Percentiles rank a stretch among this genome's conserved stretches.
These are phyloP conservation scores for Blepharisma stoltei DNA, from an alignment of 73 alveolate genomes.

Conservation along the genomic window DNA sequence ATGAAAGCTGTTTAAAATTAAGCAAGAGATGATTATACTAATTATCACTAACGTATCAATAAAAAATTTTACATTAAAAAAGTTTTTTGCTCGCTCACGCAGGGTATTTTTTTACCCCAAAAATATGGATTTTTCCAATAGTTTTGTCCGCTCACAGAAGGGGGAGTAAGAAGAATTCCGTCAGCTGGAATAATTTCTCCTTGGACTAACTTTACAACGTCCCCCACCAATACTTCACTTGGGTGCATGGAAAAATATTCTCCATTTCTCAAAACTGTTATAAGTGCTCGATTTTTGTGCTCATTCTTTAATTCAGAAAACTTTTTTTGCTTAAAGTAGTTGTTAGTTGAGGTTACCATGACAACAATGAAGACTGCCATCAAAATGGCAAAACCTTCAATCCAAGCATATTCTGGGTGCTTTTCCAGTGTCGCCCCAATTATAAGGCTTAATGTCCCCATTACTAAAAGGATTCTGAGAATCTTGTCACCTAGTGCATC, in stretches of 20 bases:
- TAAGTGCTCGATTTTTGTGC: constrained; percentile 39
- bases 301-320: constrained; percentile 38
- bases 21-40: no score
- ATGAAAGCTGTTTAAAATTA: no score
- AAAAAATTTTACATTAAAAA: no score
- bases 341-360: constrained; percentile 65
- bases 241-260: constrained; percentile 45
- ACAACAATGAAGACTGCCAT: constrained; percentile 78
- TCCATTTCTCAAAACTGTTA: constrained; percentile 79
- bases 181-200: constrained; percentile 92
- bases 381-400: constrained; percentile 79
- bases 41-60: no score
- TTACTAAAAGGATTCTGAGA: constrained; percentile 62
- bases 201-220: constrained; percentile 68
- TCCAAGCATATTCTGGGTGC: constrained; percentile 79
- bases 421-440: constrained; percentile 61
- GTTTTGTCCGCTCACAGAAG: no score
- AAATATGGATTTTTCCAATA: no score
- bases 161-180: constrained; percentile 55
- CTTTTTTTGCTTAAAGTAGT: constrained; percentile 63
- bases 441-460: constrained; percentile 64
- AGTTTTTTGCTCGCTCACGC: no score
- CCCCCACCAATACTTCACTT: constrained; percentile 82
- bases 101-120: no score
- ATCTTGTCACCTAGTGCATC: constrained; percentile 76